phyloP scores from a whole-genome alignment of 2,329 filamentous ascomycete genomes.

The Chrysoporthe deuterocubensis region DNA sequence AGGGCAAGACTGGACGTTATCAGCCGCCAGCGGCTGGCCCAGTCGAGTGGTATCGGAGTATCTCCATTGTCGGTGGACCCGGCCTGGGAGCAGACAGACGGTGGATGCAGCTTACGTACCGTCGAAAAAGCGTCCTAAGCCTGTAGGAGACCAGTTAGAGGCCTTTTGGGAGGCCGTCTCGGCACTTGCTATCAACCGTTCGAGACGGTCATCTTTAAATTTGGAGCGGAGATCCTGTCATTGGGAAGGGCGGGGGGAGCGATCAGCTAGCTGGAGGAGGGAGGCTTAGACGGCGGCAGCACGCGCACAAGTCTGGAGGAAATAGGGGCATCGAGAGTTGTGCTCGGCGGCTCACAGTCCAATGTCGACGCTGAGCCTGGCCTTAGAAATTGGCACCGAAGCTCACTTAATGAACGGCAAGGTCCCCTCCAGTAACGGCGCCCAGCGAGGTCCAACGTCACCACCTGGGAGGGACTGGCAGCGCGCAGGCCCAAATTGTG shows the following conservation, averaged over 20 bases:
- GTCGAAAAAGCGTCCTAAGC: not conserved
- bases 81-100: conserved; percentile 2
- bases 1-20: not conserved
- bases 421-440: not conserved
- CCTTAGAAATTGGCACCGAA: not conserved
- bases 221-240: not conserved
- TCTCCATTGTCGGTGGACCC: conserved; percentile 2
- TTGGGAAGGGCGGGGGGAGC: not conserved
- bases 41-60: not conserved
- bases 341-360: not conserved
- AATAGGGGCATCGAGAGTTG: conserved; percentile 4
- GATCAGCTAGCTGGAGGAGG: not conserved
- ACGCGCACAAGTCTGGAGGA: not conserved
- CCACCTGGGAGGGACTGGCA: not conserved
- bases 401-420: not conserved
- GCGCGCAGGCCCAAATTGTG: not conserved
- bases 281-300: not conserved
- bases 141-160: not conserved
- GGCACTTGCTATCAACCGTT: conserved; percentile 1
- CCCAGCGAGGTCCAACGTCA: not conserved
- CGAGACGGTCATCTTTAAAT: not conserved
- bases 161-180: conserved; percentile 3
- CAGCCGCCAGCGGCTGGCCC: not conserved
- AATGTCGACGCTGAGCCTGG: not conserved
- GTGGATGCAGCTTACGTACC: conserved; percentile 7